Evolutionary conservation across 176 grass and related monocot genomes (phyloP), one percentile per base, ranked within the genome.

Genomic region (Avena sativa): DNA sequence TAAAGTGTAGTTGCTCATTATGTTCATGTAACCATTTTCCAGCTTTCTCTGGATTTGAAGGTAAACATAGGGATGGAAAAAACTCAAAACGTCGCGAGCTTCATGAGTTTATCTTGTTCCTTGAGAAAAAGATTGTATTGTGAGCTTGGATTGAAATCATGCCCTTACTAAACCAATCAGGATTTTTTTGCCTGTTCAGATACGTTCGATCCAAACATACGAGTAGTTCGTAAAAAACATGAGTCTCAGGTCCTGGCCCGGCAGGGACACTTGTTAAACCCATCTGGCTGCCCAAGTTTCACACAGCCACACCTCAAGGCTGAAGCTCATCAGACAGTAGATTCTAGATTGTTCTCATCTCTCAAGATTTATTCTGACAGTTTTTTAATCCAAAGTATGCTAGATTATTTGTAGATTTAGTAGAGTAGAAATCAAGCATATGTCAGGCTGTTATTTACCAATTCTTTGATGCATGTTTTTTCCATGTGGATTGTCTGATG

Each of bases 21-120:
- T 85, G 58, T 66, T 85, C 51, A 78, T 21, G 30, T 25, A 67
- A 64, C 66, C 58, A 77, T 63, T 23, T 64, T 76, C 28, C 4
- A 44, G 25, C 38, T 62, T 78, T 28, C 17, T 25, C 61, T 71
- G 16, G 20, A 86, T 78, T 81, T 51, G 13, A 63, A 63, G 52
- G 12, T 49, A 83, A 13, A 4, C 58, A 49, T 9, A 77, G 15
- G n/a, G 15, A 17, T 77, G 4, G 28, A 77, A 36, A 20, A 76
- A 20, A 34, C 25, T 76, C 26, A 34, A 77, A 77, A 77, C 50
- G 4, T 55, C 4, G 1, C 13, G 9, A 55, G 15, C 74, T 17
- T 9, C 28, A 68, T 5, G 0, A 68, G 2, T 38, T 32, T 69
- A 69, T 38, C 14, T 1, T 76, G 7, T 76, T 76, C 13, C 47